phyloP scores from a whole-genome alignment of 768 basidiomycete species.

The Tulasnella sp. region DNA sequence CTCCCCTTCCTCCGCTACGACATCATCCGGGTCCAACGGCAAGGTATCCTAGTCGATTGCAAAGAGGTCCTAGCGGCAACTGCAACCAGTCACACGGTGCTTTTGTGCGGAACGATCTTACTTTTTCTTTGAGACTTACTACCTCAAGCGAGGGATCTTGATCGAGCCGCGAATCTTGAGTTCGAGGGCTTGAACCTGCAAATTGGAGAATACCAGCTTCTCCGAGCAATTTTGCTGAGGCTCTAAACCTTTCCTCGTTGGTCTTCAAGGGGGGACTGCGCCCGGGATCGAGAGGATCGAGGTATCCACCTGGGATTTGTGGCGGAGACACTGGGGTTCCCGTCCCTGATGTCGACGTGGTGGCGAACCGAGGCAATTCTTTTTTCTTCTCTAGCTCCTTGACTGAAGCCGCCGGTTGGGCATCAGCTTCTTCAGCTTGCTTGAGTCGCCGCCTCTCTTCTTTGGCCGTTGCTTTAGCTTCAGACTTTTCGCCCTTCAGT shows the following conservation, averaged over 20 bases:
- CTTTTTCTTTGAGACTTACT: neutral
- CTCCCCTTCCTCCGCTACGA: neutral
- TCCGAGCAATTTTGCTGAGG: too few species aligned
- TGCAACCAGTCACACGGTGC: too few species aligned
- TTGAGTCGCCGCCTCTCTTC: neutral
- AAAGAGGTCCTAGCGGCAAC: neutral
- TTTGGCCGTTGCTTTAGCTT: neutral
- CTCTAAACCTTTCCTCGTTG: too few species aligned
- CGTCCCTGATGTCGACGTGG: too few species aligned
- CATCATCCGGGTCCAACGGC: neutral
- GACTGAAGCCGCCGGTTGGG: neutral
- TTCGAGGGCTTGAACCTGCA: too few species aligned
- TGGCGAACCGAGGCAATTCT: too few species aligned
- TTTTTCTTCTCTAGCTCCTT: too few species aligned
- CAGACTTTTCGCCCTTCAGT: neutral
- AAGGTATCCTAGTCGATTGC: neutral
- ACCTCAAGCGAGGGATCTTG: neutral
- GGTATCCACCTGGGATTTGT: too few species aligned
- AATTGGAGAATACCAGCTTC: too few species aligned
- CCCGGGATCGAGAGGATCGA: too few species aligned
- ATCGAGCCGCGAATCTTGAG: neutral
- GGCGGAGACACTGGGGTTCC: too few species aligned
- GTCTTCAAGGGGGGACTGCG: neutral
- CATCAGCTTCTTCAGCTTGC: neutral
- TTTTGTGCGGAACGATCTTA: neutral